These are phyloP conservation scores for Helenozyma baotianmanensis DNA, from an alignment of 805 yeast species.

Conservation along the genomic window DNA sequence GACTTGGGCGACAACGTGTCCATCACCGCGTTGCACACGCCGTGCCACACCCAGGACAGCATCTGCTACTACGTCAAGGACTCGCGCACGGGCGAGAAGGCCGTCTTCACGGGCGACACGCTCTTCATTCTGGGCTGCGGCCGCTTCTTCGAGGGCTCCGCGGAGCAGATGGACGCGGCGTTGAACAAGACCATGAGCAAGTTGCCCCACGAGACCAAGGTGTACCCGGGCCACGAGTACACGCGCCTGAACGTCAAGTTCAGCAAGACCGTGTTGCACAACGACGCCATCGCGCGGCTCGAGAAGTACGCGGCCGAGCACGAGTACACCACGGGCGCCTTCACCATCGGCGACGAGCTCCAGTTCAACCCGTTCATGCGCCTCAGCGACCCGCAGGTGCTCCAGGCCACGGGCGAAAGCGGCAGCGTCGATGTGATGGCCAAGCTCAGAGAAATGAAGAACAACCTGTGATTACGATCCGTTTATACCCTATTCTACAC, in stretches of 20 bases:
- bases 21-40: slow-evolving; percentile 85
- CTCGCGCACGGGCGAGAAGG: slow-evolving; percentile 53
- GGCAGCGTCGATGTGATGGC: slow-evolving; percentile 61
- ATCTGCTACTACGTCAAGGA: slow-evolving; percentile 82
- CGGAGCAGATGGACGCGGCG: slow-evolving; percentile 71
- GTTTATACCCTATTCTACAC: slow-evolving; percentile 15
- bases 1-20: slow-evolving; percentile 60
- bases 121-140: slow-evolving; percentile 95
- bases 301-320: slow-evolving; percentile 46
- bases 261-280: slow-evolving; percentile 57
- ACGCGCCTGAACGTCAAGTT: slow-evolving; percentile 78
- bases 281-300: slow-evolving; percentile 51
- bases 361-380: slow-evolving; percentile 88
- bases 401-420: slow-evolving; percentile 50
- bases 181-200: slow-evolving; percentile 54
- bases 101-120: slow-evolving; percentile 94
- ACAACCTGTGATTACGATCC: slow-evolving; percentile 37
- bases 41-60: slow-evolving; percentile 97
- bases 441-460: slow-evolving; percentile 71
- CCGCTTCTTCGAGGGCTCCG: slow-evolving; percentile 89
- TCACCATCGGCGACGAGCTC: slow-evolving; percentile 81
- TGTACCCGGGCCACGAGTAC: slow-evolving; percentile 96
- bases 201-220: slow-evolving; percentile 66
- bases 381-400: slow-evolving; percentile 58
- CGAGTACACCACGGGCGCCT: slow-evolving; percentile 79